These are phyloP conservation scores for Candida tammaniensis DNA, from an alignment of 805 yeast species.

Conservation along the genomic window DNA sequence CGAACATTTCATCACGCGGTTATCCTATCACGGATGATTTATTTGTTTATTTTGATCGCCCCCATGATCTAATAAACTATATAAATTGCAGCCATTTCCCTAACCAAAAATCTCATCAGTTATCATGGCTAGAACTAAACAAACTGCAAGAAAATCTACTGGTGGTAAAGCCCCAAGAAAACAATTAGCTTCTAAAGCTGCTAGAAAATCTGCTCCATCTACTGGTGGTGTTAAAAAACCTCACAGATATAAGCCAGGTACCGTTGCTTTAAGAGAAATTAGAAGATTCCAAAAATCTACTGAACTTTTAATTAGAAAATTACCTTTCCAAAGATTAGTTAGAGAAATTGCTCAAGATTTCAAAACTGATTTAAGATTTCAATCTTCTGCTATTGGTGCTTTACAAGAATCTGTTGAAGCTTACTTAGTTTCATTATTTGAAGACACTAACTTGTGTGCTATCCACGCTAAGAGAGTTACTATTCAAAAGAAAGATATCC, in stretches of 20 bases:
- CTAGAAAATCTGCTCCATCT: constrained; percentile 47
- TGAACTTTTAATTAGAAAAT: constrained; percentile 46
- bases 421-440: constrained; percentile 45
- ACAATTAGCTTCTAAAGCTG: constrained; percentile 48
- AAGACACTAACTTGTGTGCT: constrained; percentile 49
- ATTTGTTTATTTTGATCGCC: constrained; percentile 2
- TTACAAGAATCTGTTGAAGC: constrained; percentile 48
- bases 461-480: constrained; percentile 50
- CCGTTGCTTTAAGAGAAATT: constrained; percentile 48
- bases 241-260: constrained; percentile 50
- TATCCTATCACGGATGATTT: no score
- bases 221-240: constrained; percentile 49
- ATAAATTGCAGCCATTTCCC: background rate
- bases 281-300: constrained; percentile 48
- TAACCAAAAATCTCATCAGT: background rate
- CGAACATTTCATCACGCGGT: no score
- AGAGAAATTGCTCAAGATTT: constrained; percentile 48
- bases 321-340: constrained; percentile 48
- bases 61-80: background rate
- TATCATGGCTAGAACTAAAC: constrained; percentile 45
- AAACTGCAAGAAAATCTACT: constrained; percentile 48
- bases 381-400: constrained; percentile 47
- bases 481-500: constrained; percentile 47
- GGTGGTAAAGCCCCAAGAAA: constrained; percentile 51
- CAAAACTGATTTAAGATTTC: constrained; percentile 47